phyloP scores from a whole-genome alignment of 2,329 filamentous ascomycete species.

The Epichloe gansuensis region DNA sequence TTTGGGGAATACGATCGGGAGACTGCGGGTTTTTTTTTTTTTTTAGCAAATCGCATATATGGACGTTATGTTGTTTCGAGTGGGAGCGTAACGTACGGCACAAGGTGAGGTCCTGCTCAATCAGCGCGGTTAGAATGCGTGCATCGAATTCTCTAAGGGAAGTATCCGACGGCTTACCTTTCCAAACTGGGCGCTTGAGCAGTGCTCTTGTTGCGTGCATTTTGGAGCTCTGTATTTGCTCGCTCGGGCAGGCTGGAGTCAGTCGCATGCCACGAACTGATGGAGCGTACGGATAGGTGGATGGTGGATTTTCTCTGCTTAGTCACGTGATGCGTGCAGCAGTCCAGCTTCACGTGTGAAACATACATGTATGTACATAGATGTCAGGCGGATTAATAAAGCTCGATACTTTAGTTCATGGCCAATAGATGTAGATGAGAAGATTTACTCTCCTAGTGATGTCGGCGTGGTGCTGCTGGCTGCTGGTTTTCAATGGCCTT shows the following conservation, averaged over 20 bases:
- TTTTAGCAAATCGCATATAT: constrained; percentile 6
- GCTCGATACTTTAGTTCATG: too few relatives aligned
- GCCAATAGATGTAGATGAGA: too few relatives aligned
- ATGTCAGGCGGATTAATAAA: too few relatives aligned
- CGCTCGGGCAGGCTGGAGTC: too few relatives aligned
- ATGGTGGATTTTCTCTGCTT: background rate
- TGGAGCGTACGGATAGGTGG: too few relatives aligned
- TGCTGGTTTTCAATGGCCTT: too few relatives aligned
- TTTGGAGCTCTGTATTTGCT: constrained; percentile 10
- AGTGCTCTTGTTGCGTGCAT: constrained; percentile 62
- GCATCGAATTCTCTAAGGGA: background rate
- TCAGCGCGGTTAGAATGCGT: background rate
- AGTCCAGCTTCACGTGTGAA: too few relatives aligned
- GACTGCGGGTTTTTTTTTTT: constrained; percentile 24
- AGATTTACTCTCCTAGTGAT: too few relatives aligned
- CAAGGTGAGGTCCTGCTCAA: constrained; percentile 36
- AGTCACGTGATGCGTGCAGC: background rate
- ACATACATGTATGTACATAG: too few relatives aligned
- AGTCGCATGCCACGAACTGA: too few relatives aligned
- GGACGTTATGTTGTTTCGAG: background rate
- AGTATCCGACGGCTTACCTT: constrained; percentile 43
- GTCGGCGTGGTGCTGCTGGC: too few relatives aligned
- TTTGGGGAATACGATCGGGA: constrained; percentile 51
- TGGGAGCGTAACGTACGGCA: constrained; percentile 35
- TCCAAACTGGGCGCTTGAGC: constrained; percentile 73